These are phyloP conservation scores for Ustilago shanxiensis DNA, from an alignment of 1,284 basidiomycete genomes.

Conservation along the genomic window DNA sequence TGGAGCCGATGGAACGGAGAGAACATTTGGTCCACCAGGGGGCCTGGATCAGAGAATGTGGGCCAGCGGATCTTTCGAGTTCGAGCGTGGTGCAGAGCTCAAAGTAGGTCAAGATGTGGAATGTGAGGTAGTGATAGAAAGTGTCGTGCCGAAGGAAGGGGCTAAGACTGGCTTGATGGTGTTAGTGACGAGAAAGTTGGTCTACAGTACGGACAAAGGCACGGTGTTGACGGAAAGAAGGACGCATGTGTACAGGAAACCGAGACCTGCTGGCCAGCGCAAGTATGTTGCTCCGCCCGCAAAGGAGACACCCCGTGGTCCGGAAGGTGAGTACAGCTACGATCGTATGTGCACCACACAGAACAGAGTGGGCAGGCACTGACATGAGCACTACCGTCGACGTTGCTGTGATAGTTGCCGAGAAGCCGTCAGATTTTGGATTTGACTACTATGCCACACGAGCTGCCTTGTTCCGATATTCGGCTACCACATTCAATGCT, in stretches of 20 bases:
- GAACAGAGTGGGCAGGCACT: too few species aligned
- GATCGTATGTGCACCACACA: too few species aligned
- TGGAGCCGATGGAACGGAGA: conserved; percentile 32
- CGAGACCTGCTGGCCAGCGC: conserved; percentile 27
- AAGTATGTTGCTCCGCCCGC: conserved; percentile 20
- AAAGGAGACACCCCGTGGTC: conserved; percentile 7
- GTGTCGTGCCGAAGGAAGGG: conserved; percentile 34
- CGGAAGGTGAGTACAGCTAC: conserved; percentile 22
- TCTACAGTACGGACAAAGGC: conserved; percentile 18
- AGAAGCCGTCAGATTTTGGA: conserved; percentile 43
- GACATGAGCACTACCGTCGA: neutral
- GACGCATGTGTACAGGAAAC: conserved; percentile 41
- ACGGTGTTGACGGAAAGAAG: conserved; percentile 37
- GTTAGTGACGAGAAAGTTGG: conserved; percentile 39
- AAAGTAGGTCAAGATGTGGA: conserved; percentile 28
- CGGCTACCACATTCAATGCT: conserved; percentile 65
- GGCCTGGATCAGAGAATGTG: conserved; percentile 52
- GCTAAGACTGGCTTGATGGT: conserved; percentile 49
- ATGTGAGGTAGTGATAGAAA: conserved; percentile 35
- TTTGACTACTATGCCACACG: conserved; percentile 49
- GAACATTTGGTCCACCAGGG: conserved; percentile 43
- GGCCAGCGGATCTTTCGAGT: conserved; percentile 49
- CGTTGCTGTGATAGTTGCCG: conserved; percentile 22
- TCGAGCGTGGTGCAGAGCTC: conserved; percentile 24
- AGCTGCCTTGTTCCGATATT: conserved; percentile 64